These are phyloP conservation scores for Volvariella surrecta DNA, from an alignment of 1,284 basidiomycete species.

Conservation along the genomic window DNA sequence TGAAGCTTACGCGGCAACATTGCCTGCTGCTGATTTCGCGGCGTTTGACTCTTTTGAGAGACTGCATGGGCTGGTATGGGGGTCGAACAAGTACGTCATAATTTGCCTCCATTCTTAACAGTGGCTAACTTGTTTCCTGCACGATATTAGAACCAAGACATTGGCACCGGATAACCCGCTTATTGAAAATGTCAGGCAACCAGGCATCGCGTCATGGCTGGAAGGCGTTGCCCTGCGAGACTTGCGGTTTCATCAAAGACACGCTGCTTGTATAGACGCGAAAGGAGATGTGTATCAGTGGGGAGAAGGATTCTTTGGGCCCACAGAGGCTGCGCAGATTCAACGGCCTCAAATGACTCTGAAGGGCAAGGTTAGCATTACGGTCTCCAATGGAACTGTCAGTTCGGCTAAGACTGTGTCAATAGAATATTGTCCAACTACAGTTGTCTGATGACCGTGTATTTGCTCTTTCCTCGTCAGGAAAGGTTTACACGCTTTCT, in stretches of 20 bases:
- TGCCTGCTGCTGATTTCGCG: neutral
- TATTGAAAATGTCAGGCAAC: constrained; percentile 35
- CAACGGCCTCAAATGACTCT: constrained; percentile 44
- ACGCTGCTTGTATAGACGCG: constrained; percentile 81
- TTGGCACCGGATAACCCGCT: constrained; percentile 29
- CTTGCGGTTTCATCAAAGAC: constrained; percentile 62
- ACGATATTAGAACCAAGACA: constrained; percentile 30
- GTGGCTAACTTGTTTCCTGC: neutral
- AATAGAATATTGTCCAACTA: constrained; percentile 59
- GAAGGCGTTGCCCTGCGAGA: constrained; percentile 67
- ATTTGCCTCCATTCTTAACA: neutral
- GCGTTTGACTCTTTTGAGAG: neutral
- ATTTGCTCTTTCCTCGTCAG: constrained; percentile 69
- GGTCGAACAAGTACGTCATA: constrained; percentile 11
- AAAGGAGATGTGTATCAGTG: constrained; percentile 87
- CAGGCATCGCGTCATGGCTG: constrained; percentile 45
- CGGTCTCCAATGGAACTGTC: neutral
- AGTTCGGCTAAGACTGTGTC: constrained; percentile 3
- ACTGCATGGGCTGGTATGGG: constrained; percentile 5
- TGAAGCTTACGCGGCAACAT: neutral
- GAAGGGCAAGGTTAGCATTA: constrained; percentile 56
- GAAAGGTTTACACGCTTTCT: constrained; percentile 66
- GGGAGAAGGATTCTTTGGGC: constrained; percentile 61
- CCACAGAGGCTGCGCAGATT: constrained; percentile 15
- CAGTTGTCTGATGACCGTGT: constrained; percentile 51